These are phyloP conservation scores for Solanum commersonii DNA, from an alignment of 257 asterid genomes.

Conservation along the genomic window DNA sequence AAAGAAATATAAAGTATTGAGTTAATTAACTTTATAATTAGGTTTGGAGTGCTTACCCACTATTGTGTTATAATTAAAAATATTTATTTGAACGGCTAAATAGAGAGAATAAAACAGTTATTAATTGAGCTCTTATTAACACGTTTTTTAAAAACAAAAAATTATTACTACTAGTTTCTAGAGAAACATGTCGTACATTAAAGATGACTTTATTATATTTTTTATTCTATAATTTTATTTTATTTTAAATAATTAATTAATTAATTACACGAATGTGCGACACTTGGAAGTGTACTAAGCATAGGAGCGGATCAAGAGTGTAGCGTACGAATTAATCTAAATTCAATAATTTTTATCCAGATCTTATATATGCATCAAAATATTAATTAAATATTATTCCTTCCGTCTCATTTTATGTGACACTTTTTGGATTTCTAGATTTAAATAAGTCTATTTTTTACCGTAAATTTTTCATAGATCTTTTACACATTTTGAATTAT, in stretches of 20 bases:
- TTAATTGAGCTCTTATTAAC: not conserved
- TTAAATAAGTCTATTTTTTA: no score
- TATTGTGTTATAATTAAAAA: not conserved
- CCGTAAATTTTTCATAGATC: no score
- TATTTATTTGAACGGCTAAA: not conserved
- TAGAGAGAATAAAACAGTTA: not conserved
- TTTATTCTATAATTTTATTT: not conserved
- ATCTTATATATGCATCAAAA: not conserved
- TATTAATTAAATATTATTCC: not conserved
- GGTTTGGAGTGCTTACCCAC: not conserved
- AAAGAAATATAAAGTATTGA: not conserved
- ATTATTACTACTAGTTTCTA: not conserved
- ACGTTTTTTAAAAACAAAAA: not conserved
- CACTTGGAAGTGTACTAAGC: not conserved
- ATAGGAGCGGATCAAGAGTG: not conserved
- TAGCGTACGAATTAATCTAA: fast-evolving
- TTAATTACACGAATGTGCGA: not conserved
- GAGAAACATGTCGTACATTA: not conserved
- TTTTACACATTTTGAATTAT: no score
- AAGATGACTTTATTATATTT: not conserved
- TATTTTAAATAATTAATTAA: no score
- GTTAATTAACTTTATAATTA: not conserved
- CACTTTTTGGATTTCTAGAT: no score
- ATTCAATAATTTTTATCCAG: not conserved
- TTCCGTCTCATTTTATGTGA: no score